phyloP scores from a whole-genome alignment of 345 rosid genomes.

The Psidium guajava region DNA sequence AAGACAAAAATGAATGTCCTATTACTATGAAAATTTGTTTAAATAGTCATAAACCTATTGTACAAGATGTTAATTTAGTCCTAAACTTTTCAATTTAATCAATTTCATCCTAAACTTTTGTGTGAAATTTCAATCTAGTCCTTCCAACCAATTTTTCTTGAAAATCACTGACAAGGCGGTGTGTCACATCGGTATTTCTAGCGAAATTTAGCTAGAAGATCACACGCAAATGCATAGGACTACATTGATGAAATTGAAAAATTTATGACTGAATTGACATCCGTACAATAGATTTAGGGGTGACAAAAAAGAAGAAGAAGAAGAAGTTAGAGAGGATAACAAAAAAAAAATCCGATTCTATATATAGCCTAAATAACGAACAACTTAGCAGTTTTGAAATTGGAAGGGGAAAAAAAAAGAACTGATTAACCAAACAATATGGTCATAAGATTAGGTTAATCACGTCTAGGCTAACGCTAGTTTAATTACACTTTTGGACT shows the following conservation, averaged over 20 bases:
- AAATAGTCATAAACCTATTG: neutral
- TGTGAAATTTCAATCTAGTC: neutral
- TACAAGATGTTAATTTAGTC: too few species aligned
- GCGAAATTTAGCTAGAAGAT: neutral
- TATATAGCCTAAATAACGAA: neutral
- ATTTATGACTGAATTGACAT: neutral
- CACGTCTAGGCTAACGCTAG: neutral
- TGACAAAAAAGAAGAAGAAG: neutral
- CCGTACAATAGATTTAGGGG: rapidly evolving
- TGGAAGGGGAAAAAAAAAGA: neutral
- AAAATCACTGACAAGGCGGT: neutral
- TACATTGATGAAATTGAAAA: neutral
- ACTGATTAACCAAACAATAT: neutral
- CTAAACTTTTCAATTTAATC: rapidly evolving
- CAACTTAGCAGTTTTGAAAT: neutral
- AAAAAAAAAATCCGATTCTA: neutral
- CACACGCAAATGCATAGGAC: neutral
- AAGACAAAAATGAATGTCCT: neutral
- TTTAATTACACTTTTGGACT: neutral
- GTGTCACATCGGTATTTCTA: neutral
- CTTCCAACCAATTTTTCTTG: neutral
- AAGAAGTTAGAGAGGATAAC: neutral
- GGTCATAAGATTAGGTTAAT: neutral
- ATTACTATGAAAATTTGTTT: neutral
- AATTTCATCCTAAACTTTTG: neutral